Evolutionary conservation across 2,329 filamentous ascomycete genomes (phyloP).

Genomic region (Hymenotorrendiella dingleyae): DNA sequence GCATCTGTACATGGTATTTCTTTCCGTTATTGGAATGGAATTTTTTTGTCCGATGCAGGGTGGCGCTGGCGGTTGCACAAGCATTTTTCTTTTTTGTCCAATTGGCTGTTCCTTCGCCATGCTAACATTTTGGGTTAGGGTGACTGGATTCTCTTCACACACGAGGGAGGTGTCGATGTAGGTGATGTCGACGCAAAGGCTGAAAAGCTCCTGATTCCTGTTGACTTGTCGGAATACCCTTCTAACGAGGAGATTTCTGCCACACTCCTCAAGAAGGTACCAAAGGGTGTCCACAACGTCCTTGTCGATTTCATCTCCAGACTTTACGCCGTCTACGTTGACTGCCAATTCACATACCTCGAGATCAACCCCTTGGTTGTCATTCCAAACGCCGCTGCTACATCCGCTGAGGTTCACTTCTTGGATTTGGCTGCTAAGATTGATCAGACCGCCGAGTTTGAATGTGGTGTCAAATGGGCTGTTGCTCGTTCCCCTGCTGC

Average conservation of each 20-base stretch:
- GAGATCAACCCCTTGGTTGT: slow-evolving; percentile 99
- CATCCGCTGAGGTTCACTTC: slow-evolving; percentile 94
- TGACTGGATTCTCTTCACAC: slow-evolving; percentile 99
- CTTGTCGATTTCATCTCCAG: slow-evolving; percentile 98
- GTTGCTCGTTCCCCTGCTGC: slow-evolving; percentile 86
- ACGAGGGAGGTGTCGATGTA: slow-evolving; percentile 99
- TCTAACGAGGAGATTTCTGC: slow-evolving; percentile 91
- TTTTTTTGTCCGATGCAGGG: background rate
- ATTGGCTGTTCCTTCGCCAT: slow-evolving; percentile 9
- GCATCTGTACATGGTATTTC: slow-evolving; percentile 16
- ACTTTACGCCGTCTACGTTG: slow-evolving; percentile 97
- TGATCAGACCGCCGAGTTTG: slow-evolving; percentile 98
- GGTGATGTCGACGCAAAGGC: slow-evolving; percentile 98
- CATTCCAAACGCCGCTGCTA: slow-evolving; percentile 87
- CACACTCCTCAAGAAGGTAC: slow-evolving; percentile 84
- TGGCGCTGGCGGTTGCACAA: background rate
- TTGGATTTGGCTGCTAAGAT: slow-evolving; percentile 97
- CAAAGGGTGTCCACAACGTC: slow-evolving; percentile 93
- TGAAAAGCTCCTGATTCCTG: slow-evolving; percentile 95
- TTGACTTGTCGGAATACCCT: slow-evolving; percentile 89
- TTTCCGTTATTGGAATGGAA: slow-evolving; percentile 3
- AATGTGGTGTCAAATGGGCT: slow-evolving; percentile 99
- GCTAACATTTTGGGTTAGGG: slow-evolving; percentile 52
- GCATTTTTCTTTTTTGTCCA: background rate
- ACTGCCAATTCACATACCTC: slow-evolving; percentile 99